Base-by-base conservation (phyloP, 2,329 filamentous ascomycete species). In the Arthroderma sp. region DNA sequence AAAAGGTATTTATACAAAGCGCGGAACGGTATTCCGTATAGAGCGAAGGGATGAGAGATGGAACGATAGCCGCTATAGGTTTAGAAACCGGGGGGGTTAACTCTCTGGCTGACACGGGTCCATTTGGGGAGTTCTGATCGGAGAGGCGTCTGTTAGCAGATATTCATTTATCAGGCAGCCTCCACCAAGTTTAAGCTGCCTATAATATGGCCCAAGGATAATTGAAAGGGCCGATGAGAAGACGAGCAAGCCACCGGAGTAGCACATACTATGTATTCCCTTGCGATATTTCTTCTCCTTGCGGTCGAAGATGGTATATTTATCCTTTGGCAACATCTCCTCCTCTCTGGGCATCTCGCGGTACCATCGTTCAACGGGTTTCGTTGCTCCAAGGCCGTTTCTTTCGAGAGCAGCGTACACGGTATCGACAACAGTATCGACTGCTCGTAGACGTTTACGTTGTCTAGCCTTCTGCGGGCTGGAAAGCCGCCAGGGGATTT, bases 231-330 rank as follows among this genome's bases (percentile, higher is more conserved):
- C 41, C 1, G 1, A 6, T 15, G 25, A 23, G 11, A 19, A 25
- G 6, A 1, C 5, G 23, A 44, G 1, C 21, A 44, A 21, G 5
- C 9, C 21, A 15, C 35, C 8, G 41, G 41, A 13, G 6, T 1
- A 17, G n/a, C 58, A 83, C 89, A 66, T 80, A 95, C 91, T 97
- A 76, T 97, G 91, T 72, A 98, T 91, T 57, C 90, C 88, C 82
- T 98, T 98, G 70, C 93, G 81, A 73, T 97, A 98, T 66, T 82
- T 85, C 83, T 91, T 95, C 71, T 87, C 90, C 74, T 97, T 96
- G 66, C 91, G 85, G 74, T 95, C 91, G 74, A 97, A 98, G 67
- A 98, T 86, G 28, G 89, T 95, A 76, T 98, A 98, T 76, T 98
- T 98, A 76, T 98, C 93, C 74, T 83, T 86, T 51, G 93, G 86